Base-by-base conservation (phyloP, 441 rosid genomes). In the Pelargonium australe region DNA sequence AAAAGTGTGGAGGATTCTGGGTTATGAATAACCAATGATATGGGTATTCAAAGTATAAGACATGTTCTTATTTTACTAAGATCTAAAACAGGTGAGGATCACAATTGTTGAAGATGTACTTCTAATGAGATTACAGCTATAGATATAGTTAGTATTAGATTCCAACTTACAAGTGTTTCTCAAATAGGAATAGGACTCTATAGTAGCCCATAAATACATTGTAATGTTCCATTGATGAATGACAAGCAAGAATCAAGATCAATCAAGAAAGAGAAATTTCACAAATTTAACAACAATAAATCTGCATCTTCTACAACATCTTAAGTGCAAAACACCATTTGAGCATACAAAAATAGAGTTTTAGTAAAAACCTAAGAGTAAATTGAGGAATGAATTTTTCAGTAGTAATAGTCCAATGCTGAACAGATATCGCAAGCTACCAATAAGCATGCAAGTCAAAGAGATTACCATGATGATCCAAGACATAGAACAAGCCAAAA, bases 381-480 rank as follows among this genome's bases (percentile, higher is more conserved):
- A 51, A 20, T 19, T 20, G 43, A 65, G 37, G 57, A 63, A 19
- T 16, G 40, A 37, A 5, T 53, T n/a, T 53, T 16, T 34, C 64
- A 67, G 41, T 2, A 34, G 20, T 16, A 58, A 73, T 64, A 23
- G 25, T 20, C 40, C 37, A 40, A 53, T 55, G 44, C 40, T 44
- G 55, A 55, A 63, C 28, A 55, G 13, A 66, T 23, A 7, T 41
- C 23, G 34, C 44, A 51, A 58, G 34, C 49, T 6, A 2, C 43
- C 49, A 55, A 68, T 20, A 40, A 61, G 55, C 44, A 47, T 23
- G 40, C 67, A 68, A 57, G 58, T 41, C 55, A 53, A 69, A 71
- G 70, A 67, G 41, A 78, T 83, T 84, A 92, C 99, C 99, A 69
- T 74, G 91, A 77, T 95, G 99, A 85, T 95, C 99, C 80, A 95